Evolutionary conservation across 257 asterid species (phyloP).

Genomic region (Parsonsia alboflavescens): DNA sequence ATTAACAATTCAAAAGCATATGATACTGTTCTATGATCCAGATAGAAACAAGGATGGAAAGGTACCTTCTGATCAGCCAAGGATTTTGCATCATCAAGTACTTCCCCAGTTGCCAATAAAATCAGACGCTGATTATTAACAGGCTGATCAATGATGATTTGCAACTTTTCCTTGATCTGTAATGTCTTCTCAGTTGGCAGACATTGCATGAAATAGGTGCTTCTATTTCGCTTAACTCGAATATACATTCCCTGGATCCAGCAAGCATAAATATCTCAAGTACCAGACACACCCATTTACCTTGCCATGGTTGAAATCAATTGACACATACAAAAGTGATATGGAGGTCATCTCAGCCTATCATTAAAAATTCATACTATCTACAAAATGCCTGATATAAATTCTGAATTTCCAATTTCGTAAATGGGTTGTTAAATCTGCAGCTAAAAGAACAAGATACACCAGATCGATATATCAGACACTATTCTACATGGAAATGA

Average conservation of each 20-base stretch:
- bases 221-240: constrained; percentile 82
- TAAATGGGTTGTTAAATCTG: background rate
- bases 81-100: constrained; percentile 72
- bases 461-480: background rate
- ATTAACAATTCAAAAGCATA: background rate
- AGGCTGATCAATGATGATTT: constrained; percentile 67
- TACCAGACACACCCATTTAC: background rate
- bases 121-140: constrained; percentile 64
- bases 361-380: background rate
- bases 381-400: background rate
- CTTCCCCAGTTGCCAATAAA: constrained; percentile 47
- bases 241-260: constrained; percentile 69
- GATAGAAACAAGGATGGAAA: background rate
- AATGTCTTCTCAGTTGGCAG: constrained; percentile 70
- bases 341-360: background rate
- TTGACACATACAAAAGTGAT: background rate
- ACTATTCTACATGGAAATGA: background rate
- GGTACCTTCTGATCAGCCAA: constrained; percentile 88
- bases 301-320: background rate
- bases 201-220: constrained; percentile 85
- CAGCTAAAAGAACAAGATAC: background rate
- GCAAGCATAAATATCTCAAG: background rate
- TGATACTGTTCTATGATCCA: background rate
- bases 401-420: background rate
- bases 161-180: constrained; percentile 86